A percentile compares a stretch with the other conserved stretches of the same genome.
Evolutionary conservation across 2,329 filamentous ascomycete species (phyloP).

Genomic region (Cercospora sesami): DNA sequence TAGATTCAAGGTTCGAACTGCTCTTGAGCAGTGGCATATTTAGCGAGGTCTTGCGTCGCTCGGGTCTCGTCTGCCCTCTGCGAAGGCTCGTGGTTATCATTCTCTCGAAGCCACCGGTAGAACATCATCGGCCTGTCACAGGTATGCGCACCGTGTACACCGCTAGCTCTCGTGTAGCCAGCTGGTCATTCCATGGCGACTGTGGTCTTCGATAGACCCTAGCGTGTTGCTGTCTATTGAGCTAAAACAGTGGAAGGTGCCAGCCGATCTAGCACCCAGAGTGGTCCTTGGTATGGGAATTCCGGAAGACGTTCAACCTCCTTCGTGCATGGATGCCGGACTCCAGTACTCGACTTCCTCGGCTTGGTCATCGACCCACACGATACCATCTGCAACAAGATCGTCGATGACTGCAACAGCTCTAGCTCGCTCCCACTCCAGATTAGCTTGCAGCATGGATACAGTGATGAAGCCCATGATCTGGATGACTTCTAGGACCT

Average conservation of each 20-base stretch:
- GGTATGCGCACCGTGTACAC: too few relatives aligned
- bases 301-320: constrained; percentile 14
- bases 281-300: not conserved
- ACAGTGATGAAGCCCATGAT: constrained; percentile 86
- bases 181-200: too few relatives aligned
- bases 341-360: constrained; percentile 94
- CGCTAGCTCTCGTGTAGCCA: too few relatives aligned
- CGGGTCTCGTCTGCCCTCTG: too few relatives aligned
- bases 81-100: too few relatives aligned
- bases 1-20: not conserved
- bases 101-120: too few relatives aligned
- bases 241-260: not conserved
- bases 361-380: constrained; percentile 89
- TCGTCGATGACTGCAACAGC: constrained; percentile 91
- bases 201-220: too few relatives aligned
- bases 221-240: too few relatives aligned
- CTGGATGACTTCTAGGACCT: constrained; percentile 87
- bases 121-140: too few relatives aligned
- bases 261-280: not conserved
- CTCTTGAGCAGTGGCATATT: not conserved
- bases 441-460: constrained; percentile 82
- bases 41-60: too few relatives aligned
- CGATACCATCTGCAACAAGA: constrained; percentile 79
- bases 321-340: constrained; percentile 65
- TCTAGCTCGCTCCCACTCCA: constrained; percentile 80